These are phyloP conservation scores for Clausena lansium DNA, from an alignment of 345 rosid genomes.

Conservation along the genomic window DNA sequence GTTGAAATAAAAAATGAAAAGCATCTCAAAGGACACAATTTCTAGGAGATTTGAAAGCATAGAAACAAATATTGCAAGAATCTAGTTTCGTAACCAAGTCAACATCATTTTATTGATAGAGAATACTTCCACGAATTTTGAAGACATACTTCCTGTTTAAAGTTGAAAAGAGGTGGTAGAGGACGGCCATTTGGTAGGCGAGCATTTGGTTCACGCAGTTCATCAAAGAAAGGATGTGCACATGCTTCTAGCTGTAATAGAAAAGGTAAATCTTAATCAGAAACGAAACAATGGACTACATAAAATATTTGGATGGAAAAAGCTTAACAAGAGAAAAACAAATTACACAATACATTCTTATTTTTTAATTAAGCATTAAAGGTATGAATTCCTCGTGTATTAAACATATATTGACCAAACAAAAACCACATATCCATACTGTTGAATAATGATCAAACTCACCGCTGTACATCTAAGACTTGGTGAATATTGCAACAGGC, in stretches of 20 bases:
- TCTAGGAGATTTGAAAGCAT: not conserved
- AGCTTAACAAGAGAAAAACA: not conserved
- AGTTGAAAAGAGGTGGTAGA: conserved; percentile 61
- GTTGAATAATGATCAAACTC: conserved; percentile 23
- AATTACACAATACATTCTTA: not conserved
- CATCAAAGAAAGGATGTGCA: conserved; percentile 70
- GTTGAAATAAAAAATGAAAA: not conserved
- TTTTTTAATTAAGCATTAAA: not conserved
- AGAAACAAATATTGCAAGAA: too few species aligned
- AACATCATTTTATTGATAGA: not conserved
- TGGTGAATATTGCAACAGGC: conserved; percentile 86
- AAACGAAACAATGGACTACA: not conserved
- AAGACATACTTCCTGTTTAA: conserved; percentile 63
- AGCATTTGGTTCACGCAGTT: conserved; percentile 58
- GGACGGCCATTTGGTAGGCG: conserved; percentile 60
- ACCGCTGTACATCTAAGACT: conserved; percentile 85
- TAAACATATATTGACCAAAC: too few species aligned
- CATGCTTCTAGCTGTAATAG: conserved; percentile 57
- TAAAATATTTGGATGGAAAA: not conserved
- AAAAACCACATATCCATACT: not conserved
- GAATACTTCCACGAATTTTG: not conserved
- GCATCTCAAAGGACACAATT: not conserved
- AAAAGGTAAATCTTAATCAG: conserved; percentile 1
- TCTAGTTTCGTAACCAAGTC: not conserved
- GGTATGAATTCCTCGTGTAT: not conserved